Percentiles rank a stretch among this genome's conserved stretches.
Evolutionary conservation across 1,139 yeast genomes (phyloP).

Genomic region (Saccharomyces hybrid): DNA sequence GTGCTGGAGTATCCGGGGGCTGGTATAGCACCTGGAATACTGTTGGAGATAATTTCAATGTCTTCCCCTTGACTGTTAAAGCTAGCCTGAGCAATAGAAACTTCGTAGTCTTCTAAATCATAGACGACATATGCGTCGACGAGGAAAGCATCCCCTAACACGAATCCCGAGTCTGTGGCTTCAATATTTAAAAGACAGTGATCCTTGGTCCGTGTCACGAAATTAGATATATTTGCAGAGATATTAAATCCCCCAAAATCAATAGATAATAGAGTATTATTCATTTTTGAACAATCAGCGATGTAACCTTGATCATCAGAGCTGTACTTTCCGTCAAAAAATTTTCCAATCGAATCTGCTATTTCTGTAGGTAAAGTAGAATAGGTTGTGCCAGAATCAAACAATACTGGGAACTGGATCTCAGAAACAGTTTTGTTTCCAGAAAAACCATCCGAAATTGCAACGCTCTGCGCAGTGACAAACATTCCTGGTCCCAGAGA

Average conservation of each 20-base stretch:
- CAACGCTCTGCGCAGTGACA: slow-evolving; percentile 38
- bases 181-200: slow-evolving; percentile 34
- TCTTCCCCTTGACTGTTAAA: slow-evolving; percentile 33
- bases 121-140: slow-evolving; percentile 69
- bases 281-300: slow-evolving; percentile 24
- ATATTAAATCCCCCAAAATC: slow-evolving; percentile 48
- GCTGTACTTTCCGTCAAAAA: slow-evolving; percentile 35
- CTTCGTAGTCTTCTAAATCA: slow-evolving; percentile 57
- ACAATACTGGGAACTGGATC: slow-evolving; percentile 37
- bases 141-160: slow-evolving; percentile 67
- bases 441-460: slow-evolving; percentile 33
- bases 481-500: slow-evolving; percentile 32
- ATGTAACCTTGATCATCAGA: slow-evolving; percentile 30
- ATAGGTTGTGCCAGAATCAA: slow-evolving; percentile 65
- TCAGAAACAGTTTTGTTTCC: slow-evolving; percentile 21
- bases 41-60: slow-evolving; percentile 37
- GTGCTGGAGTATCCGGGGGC: slow-evolving; percentile 37
- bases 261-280: slow-evolving; percentile 31
- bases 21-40: slow-evolving; percentile 41
- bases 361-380: slow-evolving; percentile 43
- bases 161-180: slow-evolving; percentile 27
- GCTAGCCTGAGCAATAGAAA: slow-evolving; percentile 60
- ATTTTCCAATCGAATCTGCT: slow-evolving; percentile 34
- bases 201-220: slow-evolving; percentile 22
- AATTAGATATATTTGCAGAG: slow-evolving; percentile 40